These are phyloP conservation scores for Fomitopsis betulina DNA, from an alignment of 1,284 basidiomycete species.

Conservation along the genomic window DNA sequence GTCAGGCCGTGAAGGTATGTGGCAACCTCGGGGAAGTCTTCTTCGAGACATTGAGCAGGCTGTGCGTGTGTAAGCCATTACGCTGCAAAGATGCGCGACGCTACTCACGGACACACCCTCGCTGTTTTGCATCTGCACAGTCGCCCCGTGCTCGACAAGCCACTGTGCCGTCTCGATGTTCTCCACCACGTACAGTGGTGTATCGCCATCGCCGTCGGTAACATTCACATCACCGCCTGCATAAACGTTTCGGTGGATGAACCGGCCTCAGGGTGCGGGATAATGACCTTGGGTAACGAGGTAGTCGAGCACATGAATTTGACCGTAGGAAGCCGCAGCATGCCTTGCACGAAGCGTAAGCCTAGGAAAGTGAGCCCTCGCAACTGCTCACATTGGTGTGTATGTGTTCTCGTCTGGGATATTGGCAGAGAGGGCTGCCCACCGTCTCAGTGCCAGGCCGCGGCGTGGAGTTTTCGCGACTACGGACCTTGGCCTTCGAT, in stretches of 20 bases:
- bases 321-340: conserved; percentile 92
- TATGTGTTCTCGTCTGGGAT: conserved; percentile 76
- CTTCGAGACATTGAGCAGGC: conserved; percentile 71
- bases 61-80: conserved; percentile 24
- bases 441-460: background rate
- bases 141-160: conserved; percentile 80
- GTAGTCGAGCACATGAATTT: conserved; percentile 72
- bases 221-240: conserved; percentile 85
- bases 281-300: conserved; percentile 63
- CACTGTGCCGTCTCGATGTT: conserved; percentile 72
- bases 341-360: conserved; percentile 49
- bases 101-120: conserved; percentile 73
- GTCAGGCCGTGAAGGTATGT: conserved; percentile 47
- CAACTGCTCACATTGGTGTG: conserved; percentile 68
- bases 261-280: conserved; percentile 8
- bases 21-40: conserved; percentile 80
- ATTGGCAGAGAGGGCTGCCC: conserved; percentile 69
- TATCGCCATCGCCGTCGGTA: conserved; percentile 84
- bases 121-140: conserved; percentile 54
- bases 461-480: conserved; percentile 5
- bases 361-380: too few species aligned
- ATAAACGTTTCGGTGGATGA: conserved; percentile 4
- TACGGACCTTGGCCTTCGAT: conserved; percentile 23
- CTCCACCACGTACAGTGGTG: conserved; percentile 89
- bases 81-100: background rate